Base-by-base conservation (phyloP, 768 basidiomycete genomes). In the Serendipita sp. region DNA sequence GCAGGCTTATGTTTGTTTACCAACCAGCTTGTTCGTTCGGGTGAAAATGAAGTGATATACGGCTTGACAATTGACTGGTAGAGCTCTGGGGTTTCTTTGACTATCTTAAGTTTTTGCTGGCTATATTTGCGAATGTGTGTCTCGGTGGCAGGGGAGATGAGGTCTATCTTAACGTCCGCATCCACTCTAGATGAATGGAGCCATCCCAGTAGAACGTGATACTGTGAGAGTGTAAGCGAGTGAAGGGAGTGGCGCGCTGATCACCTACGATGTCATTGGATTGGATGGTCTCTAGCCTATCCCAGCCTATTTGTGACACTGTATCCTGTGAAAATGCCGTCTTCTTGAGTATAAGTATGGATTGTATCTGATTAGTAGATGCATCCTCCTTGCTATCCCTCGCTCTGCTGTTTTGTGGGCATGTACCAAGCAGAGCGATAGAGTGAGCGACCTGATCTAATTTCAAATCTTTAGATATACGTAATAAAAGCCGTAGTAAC, bases 81-180 rank as follows among this genome's bases (percentile, higher is more conserved):
- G 5, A 93, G 66, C 32, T 80, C 81, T 0, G 92, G 89, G 0
- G 93, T 95, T 74, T 99, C 95, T 34, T 76, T 79, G 10, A 98
- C 32, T 37, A 16, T 13, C 63, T 41, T 66, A 7, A 38, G 34
- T 34, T 38, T 16, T 24, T n/a, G 3, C 46, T 16, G 53, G 65
- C 13, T 24, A 51, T 47, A 37, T 38, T 96, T 96, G 67, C 80
- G 80, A 65, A 98, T 85, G 71, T 98, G 93, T 2, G 85, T 82
- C 5, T 92, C 88, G 0, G 92, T 97, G 1, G 92, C 92, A 15
- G 95, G 95, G 67, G 80, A 88, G 63, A 96, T 86, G 16, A 92
- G 77, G 67, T 84, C 88, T 68, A 98, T 81, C 75, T 90, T 90
- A 65, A 92, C 76, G 69, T 96, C 93, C 1, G 84, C 80, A 2